Conservation (phyloP, 768 basidiomycete species). For the Rhodotorula taiwanensis region DNA sequence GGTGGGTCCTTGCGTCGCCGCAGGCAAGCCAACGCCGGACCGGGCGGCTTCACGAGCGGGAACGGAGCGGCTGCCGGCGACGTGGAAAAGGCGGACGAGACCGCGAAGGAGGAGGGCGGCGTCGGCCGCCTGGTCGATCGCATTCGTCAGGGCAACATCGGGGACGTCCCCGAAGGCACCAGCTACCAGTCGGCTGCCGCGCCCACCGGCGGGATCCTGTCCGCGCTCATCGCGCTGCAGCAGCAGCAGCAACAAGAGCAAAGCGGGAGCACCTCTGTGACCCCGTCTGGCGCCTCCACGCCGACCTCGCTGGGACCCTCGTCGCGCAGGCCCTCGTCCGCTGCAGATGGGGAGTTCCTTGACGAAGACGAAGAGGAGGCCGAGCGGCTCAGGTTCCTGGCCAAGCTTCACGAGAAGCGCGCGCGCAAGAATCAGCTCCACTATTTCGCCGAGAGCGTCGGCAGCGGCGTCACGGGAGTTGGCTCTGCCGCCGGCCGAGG, state of each 20-base stretch:
- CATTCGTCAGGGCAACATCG: slow-evolving; percentile 32
- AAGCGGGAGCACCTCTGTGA: not conserved
- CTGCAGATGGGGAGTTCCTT: slow-evolving; percentile 35
- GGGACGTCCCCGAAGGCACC: slow-evolving; percentile 26
- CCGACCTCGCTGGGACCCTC: slow-evolving; percentile 41
- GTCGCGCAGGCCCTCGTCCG: too few relatives aligned
- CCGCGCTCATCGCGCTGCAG: slow-evolving; percentile 61
- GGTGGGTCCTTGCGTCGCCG: slow-evolving; percentile 1
- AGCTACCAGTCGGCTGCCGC: slow-evolving; percentile 9
- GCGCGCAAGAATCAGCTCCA: slow-evolving; percentile 19
- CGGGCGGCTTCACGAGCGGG: slow-evolving; percentile 23
- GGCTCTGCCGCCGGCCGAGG: slow-evolving; percentile 23
- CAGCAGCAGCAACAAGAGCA: slow-evolving; percentile 48
- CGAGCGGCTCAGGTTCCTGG: slow-evolving; percentile 34
- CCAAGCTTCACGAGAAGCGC: slow-evolving; percentile 38
- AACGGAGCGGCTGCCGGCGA: slow-evolving; percentile 1
- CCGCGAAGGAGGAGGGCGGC: slow-evolving; percentile 5
- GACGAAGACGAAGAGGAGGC: slow-evolving; percentile 40
- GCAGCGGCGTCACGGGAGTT: slow-evolving; percentile 14
- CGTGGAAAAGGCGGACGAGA: slow-evolving; percentile 8
- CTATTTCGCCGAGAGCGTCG: slow-evolving; percentile 11
- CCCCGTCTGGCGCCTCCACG: slow-evolving; percentile 28
- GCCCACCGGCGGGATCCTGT: slow-evolving; percentile 53
- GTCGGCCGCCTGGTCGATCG: slow-evolving; percentile 26
- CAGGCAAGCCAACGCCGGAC: slow-evolving; percentile 6